A percentile compares a stretch with the other conserved stretches of the same genome.
Conservation (phyloP, 2,329 filamentous ascomycete species). For the Colletotrichum lupini region DNA sequence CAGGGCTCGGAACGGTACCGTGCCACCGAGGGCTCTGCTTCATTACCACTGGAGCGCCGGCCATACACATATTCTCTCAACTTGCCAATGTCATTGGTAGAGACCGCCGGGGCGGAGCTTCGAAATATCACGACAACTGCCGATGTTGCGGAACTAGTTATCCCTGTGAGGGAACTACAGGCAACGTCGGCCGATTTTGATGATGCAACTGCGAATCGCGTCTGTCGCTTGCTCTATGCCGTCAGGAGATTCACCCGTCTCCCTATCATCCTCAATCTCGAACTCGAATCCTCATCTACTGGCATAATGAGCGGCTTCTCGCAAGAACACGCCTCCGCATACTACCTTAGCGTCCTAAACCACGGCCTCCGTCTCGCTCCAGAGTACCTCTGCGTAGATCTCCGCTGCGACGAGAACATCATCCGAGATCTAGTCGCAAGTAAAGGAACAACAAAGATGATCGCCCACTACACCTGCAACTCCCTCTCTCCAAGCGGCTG, state of each 20-base stretch:
- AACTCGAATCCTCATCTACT: conserved; percentile 33
- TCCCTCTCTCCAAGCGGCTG: conserved; percentile 58
- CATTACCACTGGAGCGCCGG: conserved; percentile 67
- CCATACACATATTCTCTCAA: conserved; percentile 75
- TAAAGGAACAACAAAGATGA: conserved; percentile 68
- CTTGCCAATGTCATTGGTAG: conserved; percentile 68
- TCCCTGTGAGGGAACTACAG: conserved; percentile 41
- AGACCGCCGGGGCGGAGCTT: conserved; percentile 65
- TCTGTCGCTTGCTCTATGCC: conserved; percentile 67
- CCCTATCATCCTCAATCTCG: conserved; percentile 66
- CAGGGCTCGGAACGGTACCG: conserved; percentile 61
- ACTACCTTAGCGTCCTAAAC: conserved; percentile 66
- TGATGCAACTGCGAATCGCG: conserved; percentile 53
- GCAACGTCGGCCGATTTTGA: conserved; percentile 43
- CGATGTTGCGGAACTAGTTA: conserved; percentile 73
- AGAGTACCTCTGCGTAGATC: conserved; percentile 71
- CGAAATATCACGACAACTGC: conserved; percentile 73
- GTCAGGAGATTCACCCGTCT: conserved; percentile 71
- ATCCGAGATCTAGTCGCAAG: conserved; percentile 60
- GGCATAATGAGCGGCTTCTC: neutral
- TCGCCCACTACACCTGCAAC: conserved; percentile 63
- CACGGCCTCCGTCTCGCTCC: conserved; percentile 71
- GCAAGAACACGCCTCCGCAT: conserved; percentile 40
- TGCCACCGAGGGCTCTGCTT: conserved; percentile 71
- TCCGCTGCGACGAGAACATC: conserved; percentile 63